Percentiles rank a stretch among this genome's conserved stretches.
phyloP scores from a whole-genome alignment of 345 rosid species.

The Rhodamnia rubescens region DNA sequence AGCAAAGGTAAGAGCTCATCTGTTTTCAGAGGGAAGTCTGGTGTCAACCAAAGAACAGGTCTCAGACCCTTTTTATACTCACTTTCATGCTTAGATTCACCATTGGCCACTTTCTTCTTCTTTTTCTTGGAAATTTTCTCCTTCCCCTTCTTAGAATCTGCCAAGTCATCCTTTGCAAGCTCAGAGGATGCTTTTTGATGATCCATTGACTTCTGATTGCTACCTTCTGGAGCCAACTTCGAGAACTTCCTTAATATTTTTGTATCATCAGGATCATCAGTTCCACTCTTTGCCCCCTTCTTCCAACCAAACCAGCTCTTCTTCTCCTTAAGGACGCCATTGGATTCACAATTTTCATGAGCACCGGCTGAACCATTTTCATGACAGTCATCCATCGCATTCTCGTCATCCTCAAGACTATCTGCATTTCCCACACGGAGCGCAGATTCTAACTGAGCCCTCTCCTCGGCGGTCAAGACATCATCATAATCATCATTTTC shows the following conservation, averaged over 20 bases:
- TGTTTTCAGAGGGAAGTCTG: conserved; percentile 82
- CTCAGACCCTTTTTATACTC: conserved; percentile 92
- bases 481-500: conserved; percentile 68
- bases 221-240: conserved; percentile 60
- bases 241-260: conserved; percentile 61
- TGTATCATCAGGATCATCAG: conserved; percentile 57
- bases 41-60: conserved; percentile 94
- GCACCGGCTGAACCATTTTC: conserved; percentile 56
- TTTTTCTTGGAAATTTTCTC: conserved; percentile 73
- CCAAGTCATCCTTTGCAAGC: conserved; percentile 38
- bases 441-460: conserved; percentile 72
- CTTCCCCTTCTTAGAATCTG: conserved; percentile 59
- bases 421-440: conserved; percentile 57
- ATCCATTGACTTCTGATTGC: conserved; percentile 44
- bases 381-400: conserved; percentile 31
- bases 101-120: conserved; percentile 51
- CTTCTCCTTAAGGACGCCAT: conserved; percentile 63
- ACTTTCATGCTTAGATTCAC: conserved; percentile 65
- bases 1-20: conserved; percentile 92
- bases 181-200: conserved; percentile 53
- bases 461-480: conserved; percentile 86
- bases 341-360: conserved; percentile 46
- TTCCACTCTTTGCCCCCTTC: conserved; percentile 48
- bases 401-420: conserved; percentile 70
- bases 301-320: conserved; percentile 97